phyloP scores from a whole-genome alignment of 345 rosid genomes.

The Populus tremula region DNA sequence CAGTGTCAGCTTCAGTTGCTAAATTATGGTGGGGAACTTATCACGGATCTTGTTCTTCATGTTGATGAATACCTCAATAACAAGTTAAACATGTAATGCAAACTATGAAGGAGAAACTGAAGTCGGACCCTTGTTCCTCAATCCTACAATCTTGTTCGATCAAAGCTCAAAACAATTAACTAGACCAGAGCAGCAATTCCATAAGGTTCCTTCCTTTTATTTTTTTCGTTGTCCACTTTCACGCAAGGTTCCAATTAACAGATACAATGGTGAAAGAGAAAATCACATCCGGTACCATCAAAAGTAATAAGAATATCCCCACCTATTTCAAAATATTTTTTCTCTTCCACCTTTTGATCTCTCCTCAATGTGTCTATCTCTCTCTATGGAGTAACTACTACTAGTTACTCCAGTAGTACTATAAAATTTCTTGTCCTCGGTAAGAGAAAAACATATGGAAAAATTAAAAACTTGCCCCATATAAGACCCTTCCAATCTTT shows the following conservation, averaged over 20 bases:
- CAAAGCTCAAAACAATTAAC: not conserved
- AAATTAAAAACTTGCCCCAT: not conserved
- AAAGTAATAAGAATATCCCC: no score
- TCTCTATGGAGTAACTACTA: no score
- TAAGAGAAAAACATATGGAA: not conserved
- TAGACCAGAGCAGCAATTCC: not conserved
- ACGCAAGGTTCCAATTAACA: no score
- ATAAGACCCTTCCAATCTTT: not conserved
- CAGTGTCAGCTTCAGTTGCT: not conserved
- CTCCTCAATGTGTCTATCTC: no score
- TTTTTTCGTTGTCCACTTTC: not conserved
- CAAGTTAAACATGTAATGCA: not conserved
- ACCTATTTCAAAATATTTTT: no score
- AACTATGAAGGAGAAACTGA: not conserved
- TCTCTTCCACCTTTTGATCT: no score
- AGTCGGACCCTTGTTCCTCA: not conserved
- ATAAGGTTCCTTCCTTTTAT: not conserved
- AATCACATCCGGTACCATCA: no score
- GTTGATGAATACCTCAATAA: not conserved
- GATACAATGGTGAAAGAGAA: no score
- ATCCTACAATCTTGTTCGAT: not conserved
- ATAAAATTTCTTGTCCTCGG: not conserved
- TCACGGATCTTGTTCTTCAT: not conserved
- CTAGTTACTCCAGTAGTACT: no score
- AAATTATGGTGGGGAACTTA: not conserved